Evolutionary conservation across 75 land plant species (phyloP), one percentile per base, ranked within the genome.

Genomic region (Ceratopteris richardii): DNA sequence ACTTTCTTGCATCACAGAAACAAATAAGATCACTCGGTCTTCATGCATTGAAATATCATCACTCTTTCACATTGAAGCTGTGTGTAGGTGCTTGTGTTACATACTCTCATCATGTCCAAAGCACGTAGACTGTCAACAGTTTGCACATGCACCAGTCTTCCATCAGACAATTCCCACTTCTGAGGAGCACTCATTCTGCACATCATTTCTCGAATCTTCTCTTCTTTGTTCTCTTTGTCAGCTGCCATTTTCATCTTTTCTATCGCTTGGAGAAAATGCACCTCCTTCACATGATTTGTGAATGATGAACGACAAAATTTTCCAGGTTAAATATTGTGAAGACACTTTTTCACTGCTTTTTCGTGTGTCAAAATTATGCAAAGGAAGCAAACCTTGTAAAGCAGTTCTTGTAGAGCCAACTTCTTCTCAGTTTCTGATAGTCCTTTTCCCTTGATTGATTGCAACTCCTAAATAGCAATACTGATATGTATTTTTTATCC

Each of bases 101-200:
- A 30, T 57, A 57, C 60, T 18, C 42, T 37, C 63, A 65, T 64
- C 21, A 72, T 62, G 43, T 72, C 74, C 11, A 56, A 52, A 43
- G 74, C 74, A 20, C 70, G 74, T 29, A 42, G 29, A 29, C 69
- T 72, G 39, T 30, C 63, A 1, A 61, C 56, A 18, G 74, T 72
- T 37, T 31, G 62, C 2, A 72, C 74, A 41, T 72, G 74, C n/a
- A 72, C 53, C 25, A 64, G 47, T 16, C 58, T 66, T 18, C 74
- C 74, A 66, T 72, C 65, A 0, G 57, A 31, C 29, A 72, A n/a
- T 51, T 72, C 74, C 74, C 74, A 72, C 29, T 66, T 58, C 33
- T 72, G 65, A 23, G 74, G 74, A 26, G 51, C 51, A 18, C 68
- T 44, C 74, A 72, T 72, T 42, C 39, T 65, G 12, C 28, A 28